These are phyloP conservation scores for Mortierella antarctica DNA, from an alignment of 192 early-diverging fungal species.

Conservation along the genomic window DNA sequence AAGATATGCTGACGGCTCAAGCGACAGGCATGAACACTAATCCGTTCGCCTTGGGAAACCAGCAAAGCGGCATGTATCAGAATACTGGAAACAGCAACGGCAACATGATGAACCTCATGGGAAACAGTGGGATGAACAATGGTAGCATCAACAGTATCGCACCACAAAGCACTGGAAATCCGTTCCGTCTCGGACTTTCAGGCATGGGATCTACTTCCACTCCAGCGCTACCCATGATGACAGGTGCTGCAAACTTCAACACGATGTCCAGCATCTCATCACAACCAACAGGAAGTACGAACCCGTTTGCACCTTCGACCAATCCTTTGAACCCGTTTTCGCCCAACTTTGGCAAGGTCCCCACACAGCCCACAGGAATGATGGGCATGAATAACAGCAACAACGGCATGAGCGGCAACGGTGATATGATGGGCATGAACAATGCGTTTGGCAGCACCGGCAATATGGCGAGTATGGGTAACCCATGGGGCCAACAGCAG, in stretches of 20 bases:
- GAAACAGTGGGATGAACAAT: slow-evolving; percentile 9
- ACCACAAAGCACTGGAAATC: slow-evolving; percentile 50
- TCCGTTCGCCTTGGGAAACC: slow-evolving; percentile 42
- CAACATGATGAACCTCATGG: slow-evolving; percentile 20
- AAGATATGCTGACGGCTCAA: slow-evolving; percentile 20
- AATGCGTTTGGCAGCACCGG: slow-evolving; percentile 9
- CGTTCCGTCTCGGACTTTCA: slow-evolving; percentile 26
- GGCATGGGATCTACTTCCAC: slow-evolving; percentile 11
- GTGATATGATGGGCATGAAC: slow-evolving; percentile 5
- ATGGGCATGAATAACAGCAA: slow-evolving; percentile 14
- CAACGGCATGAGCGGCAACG: slow-evolving; percentile 6
- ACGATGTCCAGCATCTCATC: slow-evolving; percentile 38
- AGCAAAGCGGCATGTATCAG: slow-evolving; percentile 10
- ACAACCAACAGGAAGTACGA: slow-evolving; percentile 39
- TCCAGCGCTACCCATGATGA: slow-evolving; percentile 44
- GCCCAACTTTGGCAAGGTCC: slow-evolving; percentile 49
- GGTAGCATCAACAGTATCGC: slow-evolving; percentile 17
- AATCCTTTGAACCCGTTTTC: slow-evolving; percentile 51
- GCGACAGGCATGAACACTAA: slow-evolving; percentile 44
- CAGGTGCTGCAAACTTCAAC: slow-evolving; percentile 29
- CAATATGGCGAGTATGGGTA: slow-evolving; percentile 6
- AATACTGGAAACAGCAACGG: slow-evolving; percentile 7
- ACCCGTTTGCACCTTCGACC: slow-evolving; percentile 43
- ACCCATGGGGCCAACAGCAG: slow-evolving; percentile 27
- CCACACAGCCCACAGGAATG: slow-evolving; percentile 37